Conservation (phyloP, 169 alveolate genomes). For the Sarcocystis neurona region DNA sequence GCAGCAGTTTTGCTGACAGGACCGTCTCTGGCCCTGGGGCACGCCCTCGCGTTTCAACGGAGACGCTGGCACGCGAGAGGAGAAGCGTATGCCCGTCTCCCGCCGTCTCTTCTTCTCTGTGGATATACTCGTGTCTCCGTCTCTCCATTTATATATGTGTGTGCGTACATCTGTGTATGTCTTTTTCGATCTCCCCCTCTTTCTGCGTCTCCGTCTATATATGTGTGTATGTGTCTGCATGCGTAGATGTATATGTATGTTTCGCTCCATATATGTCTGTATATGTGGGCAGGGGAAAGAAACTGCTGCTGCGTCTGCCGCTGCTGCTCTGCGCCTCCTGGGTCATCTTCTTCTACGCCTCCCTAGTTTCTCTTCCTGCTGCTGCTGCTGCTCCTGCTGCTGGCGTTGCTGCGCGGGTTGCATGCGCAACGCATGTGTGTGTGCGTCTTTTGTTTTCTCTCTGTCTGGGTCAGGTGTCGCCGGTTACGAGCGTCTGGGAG, state of each 20-base stretch:
- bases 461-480: slow-evolving; percentile 52
- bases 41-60: no score
- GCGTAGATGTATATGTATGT: no score
- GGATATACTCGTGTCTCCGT: no score
- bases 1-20: no score
- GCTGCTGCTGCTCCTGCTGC: not conserved
- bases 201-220: not conserved
- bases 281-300: not conserved
- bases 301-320: not conserved
- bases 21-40: no score
- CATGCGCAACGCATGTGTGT: no score
- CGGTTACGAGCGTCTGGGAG: slow-evolving; percentile 80
- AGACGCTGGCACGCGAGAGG: no score
- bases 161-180: not conserved
- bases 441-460: not conserved
- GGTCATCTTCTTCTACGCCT: not conserved
- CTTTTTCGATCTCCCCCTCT: not conserved
- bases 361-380: not conserved
- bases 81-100: no score
- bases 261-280: no score
- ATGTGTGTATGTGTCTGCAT: not conserved
- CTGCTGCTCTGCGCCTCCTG: not conserved
- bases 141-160: not conserved
- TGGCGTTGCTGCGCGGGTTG: not conserved
- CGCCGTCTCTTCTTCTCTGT: no score